These are phyloP conservation scores for Solanum pennellii DNA, from an alignment of 257 asterid species.

Conservation along the genomic window DNA sequence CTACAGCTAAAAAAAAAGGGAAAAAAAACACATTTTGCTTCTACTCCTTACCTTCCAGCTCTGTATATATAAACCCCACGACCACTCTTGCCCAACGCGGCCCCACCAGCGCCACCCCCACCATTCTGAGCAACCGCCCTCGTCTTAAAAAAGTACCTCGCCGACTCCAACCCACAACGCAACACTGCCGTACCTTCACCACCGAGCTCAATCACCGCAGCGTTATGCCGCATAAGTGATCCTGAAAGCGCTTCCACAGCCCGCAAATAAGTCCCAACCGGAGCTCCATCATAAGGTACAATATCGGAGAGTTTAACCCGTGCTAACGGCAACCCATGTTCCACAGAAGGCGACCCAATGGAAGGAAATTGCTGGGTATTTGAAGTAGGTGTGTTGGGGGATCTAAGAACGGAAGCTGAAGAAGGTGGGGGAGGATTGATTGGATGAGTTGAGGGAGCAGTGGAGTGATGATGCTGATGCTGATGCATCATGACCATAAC, in stretches of 20 bases:
- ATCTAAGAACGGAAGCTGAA: conserved; percentile 12
- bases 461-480: conserved; percentile 13
- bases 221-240: conserved; percentile 82
- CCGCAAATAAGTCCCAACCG: conserved; percentile 35
- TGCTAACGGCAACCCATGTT: neutral
- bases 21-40: neutral
- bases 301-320: conserved; percentile 69
- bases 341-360: neutral
- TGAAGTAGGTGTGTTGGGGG: conserved; percentile 13
- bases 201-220: conserved; percentile 73
- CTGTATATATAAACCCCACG: conserved; percentile 66
- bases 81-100: conserved; percentile 19
- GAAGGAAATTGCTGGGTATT: conserved; percentile 2
- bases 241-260: conserved; percentile 74
- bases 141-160: conserved; percentile 57
- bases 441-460: conserved; percentile 7
- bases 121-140: conserved; percentile 14
- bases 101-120: neutral
- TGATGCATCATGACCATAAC: conserved; percentile 20
- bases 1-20: neutral
- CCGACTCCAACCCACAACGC: conserved; percentile 73
- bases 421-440: conserved; percentile 12
- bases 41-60: conserved; percentile 60
- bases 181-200: conserved; percentile 58
- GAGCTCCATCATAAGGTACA: conserved; percentile 78